phyloP scores from a whole-genome alignment of 202 grass and related monocot species.

The Panicum hallii region DNA sequence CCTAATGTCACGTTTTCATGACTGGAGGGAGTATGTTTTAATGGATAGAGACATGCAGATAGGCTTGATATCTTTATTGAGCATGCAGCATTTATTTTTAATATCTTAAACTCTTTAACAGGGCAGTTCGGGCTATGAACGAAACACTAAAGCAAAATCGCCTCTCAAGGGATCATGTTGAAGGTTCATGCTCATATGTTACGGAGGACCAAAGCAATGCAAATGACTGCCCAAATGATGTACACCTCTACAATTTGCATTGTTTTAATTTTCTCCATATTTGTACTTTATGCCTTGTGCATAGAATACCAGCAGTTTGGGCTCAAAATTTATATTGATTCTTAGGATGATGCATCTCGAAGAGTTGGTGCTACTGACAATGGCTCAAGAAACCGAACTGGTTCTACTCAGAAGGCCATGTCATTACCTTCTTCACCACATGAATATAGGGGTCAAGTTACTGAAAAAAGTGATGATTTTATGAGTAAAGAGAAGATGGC shows the following conservation, averaged over 20 bases:
- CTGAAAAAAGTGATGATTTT: constrained; percentile 65
- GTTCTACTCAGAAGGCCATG: constrained; percentile 81
- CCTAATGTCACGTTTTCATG: too few relatives aligned
- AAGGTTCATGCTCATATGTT: constrained; percentile 71
- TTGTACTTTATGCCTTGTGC: constrained; percentile 26
- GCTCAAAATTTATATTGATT: constrained; percentile 45
- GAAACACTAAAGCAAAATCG: constrained; percentile 99
- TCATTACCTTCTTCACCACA: constrained; percentile 96
- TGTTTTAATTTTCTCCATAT: constrained; percentile 36
- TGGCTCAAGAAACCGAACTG: constrained; percentile 56
- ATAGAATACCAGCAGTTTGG: constrained; percentile 28
- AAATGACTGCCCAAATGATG: constrained; percentile 61
- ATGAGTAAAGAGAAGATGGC: constrained; percentile 75
- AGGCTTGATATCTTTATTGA: constrained; percentile 31
- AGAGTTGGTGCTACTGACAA: constrained; percentile 48
- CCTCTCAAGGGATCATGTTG: constrained; percentile 81
- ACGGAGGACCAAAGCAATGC: constrained; percentile 52
- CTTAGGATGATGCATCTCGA: constrained; percentile 66
- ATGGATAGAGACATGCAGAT: neutral
- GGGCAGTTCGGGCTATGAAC: constrained; percentile 98
- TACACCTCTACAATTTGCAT: constrained; percentile 46
- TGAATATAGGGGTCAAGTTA: constrained; percentile 75
- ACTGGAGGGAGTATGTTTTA: neutral
- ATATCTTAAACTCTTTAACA: constrained; percentile 55
- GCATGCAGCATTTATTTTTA: constrained; percentile 36